phyloP scores from a whole-genome alignment of 2,329 filamentous ascomycete genomes.

The Botrytis galanthina region DNA sequence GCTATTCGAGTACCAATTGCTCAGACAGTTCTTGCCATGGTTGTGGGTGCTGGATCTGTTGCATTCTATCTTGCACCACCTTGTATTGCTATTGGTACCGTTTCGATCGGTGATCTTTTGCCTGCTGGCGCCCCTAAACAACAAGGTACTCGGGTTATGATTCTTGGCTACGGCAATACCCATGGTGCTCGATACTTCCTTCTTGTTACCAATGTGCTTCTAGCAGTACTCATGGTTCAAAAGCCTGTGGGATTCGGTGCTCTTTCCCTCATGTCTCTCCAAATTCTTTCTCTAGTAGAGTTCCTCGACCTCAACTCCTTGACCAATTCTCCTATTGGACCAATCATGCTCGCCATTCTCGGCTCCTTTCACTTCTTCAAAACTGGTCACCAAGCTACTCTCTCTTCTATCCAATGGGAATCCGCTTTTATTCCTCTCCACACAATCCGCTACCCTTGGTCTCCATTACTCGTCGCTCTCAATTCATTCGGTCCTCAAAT shows the following conservation, averaged over 20 bases:
- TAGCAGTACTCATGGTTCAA: slow-evolving; percentile 75
- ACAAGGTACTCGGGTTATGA: slow-evolving; percentile 61
- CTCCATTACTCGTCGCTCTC: slow-evolving; percentile 72
- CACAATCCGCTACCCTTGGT: slow-evolving; percentile 84
- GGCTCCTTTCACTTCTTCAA: slow-evolving; percentile 97
- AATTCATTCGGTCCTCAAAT: slow-evolving; percentile 93
- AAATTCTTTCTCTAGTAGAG: slow-evolving; percentile 76
- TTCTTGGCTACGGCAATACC: slow-evolving; percentile 90
- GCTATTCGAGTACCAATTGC: slow-evolving; percentile 72
- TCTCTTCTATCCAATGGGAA: slow-evolving; percentile 93
- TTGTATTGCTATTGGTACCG: slow-evolving; percentile 68
- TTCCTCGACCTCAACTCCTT: slow-evolving; percentile 60
- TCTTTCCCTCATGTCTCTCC: slow-evolving; percentile 79
- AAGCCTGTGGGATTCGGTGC: slow-evolving; percentile 94
- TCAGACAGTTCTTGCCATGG: slow-evolving; percentile 74
- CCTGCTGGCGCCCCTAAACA: slow-evolving; percentile 33
- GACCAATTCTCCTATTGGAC: slow-evolving; percentile 72
- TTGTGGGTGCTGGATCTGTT: slow-evolving; percentile 78
- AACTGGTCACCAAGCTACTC: slow-evolving; percentile 88
- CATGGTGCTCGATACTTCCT: slow-evolving; percentile 88
- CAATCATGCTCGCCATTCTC: slow-evolving; percentile 79
- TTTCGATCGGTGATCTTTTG: slow-evolving; percentile 30
- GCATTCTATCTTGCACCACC: slow-evolving; percentile 86
- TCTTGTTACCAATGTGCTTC: slow-evolving; percentile 73
- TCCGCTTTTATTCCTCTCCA: slow-evolving; percentile 86